Evolutionary conservation across 2,329 filamentous ascomycete genomes (phyloP).

Genomic region (Fusarium xylarioides): DNA sequence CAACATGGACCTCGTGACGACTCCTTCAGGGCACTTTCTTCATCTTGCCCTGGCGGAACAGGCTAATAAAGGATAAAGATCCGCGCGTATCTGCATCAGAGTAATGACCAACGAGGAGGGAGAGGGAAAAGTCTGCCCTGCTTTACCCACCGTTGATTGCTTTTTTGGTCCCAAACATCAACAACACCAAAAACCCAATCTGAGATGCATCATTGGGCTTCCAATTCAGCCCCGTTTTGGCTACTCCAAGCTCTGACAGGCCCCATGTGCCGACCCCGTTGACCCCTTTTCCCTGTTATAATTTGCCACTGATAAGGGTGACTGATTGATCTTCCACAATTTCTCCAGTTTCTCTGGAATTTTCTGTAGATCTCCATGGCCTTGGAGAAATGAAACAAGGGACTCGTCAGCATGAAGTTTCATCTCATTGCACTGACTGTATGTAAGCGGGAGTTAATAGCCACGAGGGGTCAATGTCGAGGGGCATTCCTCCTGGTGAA

Average conservation of each 20-base stretch:
- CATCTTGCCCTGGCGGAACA: conserved; percentile 30
- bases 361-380: conserved; percentile 31
- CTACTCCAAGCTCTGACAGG: conserved; percentile 9
- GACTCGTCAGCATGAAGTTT: conserved; percentile 38
- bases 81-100: conserved; percentile 23
- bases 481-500: conserved; percentile 19
- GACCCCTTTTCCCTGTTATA: conserved; percentile 26
- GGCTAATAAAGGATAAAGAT: conserved; percentile 32
- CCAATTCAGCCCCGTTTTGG: conserved; percentile 7
- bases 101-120: conserved; percentile 16
- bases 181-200: conserved; percentile 32
- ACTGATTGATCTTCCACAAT: conserved; percentile 8
- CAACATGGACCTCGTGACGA: conserved; percentile 37
- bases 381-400: conserved; percentile 39
- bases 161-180: conserved; percentile 20
- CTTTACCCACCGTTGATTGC: conserved; percentile 18
- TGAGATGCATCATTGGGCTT: conserved; percentile 27
- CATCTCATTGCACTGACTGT: conserved; percentile 2
- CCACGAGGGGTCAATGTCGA: conserved; percentile 29
- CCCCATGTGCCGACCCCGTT: conserved; percentile 13
- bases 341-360: conserved; percentile 18
- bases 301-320: conserved; percentile 39
- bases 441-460: conserved; percentile 17
- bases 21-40: conserved; percentile 27
- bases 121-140: conserved; percentile 17